Conservation (phyloP, 73 alveolate genomes). For the Breviolum minutum region DNA sequence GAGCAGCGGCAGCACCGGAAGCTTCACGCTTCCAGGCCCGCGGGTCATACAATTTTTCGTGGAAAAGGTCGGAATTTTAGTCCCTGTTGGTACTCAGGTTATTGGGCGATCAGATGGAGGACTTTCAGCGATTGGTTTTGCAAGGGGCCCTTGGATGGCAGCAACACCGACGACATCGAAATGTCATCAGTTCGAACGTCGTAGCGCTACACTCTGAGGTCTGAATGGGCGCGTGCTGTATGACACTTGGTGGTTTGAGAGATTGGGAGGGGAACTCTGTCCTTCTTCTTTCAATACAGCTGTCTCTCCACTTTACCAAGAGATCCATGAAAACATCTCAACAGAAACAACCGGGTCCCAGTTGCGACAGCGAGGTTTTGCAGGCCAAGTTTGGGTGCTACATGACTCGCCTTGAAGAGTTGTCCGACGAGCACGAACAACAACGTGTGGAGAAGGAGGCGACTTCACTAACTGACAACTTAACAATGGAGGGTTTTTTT, state of each 20-base stretch:
- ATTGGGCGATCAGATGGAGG: slow-evolving; percentile 5
- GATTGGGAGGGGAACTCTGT: too few species aligned
- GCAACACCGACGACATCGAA: too few species aligned
- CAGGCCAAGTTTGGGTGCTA: not conserved
- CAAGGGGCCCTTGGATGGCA: too few species aligned
- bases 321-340: too few species aligned
- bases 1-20: not conserved
- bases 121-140: not conserved
- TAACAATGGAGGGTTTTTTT: not conserved
- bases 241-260: not conserved
- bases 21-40: not conserved
- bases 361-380: not conserved
- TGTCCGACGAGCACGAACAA: not conserved
- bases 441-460: slow-evolving; percentile 45
- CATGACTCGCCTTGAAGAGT: not conserved
- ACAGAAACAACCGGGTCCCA: too few species aligned
- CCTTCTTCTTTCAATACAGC: too few species aligned
- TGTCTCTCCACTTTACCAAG: too few species aligned
- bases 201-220: not conserved
- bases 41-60: not conserved
- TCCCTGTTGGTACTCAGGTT: not conserved
- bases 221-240: slow-evolving; percentile 12
- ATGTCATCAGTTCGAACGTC: too few species aligned
- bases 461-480: not conserved
- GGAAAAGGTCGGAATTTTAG: not conserved